phyloP scores from a whole-genome alignment of 2,329 filamentous ascomycete genomes.

The Cladosporium phlei region DNA sequence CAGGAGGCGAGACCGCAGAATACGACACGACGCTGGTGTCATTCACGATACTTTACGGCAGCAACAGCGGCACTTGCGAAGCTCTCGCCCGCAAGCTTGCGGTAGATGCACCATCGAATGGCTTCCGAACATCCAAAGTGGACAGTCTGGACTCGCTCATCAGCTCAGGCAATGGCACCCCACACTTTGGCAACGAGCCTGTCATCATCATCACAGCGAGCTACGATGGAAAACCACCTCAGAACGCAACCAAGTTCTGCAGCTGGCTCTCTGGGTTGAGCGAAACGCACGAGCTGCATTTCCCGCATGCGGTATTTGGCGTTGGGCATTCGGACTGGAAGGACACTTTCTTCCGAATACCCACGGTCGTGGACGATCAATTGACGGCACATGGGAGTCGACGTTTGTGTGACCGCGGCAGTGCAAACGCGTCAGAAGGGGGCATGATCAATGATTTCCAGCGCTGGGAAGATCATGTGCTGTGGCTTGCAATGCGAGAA shows the following conservation, averaged over 20 bases:
- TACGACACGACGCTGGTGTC: constrained; percentile 19
- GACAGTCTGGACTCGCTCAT: constrained; percentile 32
- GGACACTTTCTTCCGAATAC: too few relatives aligned
- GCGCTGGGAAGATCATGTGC: too few relatives aligned
- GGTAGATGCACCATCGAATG: constrained; percentile 32
- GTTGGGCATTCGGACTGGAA: too few relatives aligned
- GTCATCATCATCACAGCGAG: constrained; percentile 36
- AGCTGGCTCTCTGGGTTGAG: too few relatives aligned
- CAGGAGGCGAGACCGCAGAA: not conserved
- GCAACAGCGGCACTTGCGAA: constrained; percentile 39
- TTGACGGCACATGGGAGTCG: too few relatives aligned
- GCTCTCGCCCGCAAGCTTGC: constrained; percentile 36
- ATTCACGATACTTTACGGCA: constrained; percentile 36
- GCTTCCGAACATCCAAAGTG: constrained; percentile 30
- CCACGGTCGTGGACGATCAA: too few relatives aligned
- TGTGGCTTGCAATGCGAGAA: too few relatives aligned
- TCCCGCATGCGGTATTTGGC: too few relatives aligned
- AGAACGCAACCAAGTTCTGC: constrained; percentile 38
- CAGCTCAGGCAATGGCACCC: constrained; percentile 27
- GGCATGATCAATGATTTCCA: too few relatives aligned
- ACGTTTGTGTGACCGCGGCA: too few relatives aligned
- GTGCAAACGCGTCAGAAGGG: too few relatives aligned
- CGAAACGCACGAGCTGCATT: too few relatives aligned
- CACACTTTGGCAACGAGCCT: constrained; percentile 20
- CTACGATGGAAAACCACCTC: constrained; percentile 38